Base-by-base conservation (phyloP, 257 asterid species). In the Solanum gracilifrons region DNA sequence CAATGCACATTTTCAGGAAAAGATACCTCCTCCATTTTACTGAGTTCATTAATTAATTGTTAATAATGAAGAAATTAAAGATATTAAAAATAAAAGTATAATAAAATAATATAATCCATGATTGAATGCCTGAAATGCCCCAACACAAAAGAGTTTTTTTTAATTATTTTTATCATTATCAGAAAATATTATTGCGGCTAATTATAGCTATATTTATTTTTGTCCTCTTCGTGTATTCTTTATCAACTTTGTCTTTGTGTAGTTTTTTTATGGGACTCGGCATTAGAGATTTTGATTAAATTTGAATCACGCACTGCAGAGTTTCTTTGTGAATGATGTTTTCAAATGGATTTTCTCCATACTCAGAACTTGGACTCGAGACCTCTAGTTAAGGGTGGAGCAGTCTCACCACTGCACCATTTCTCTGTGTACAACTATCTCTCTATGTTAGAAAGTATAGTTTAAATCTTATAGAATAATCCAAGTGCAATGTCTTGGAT, bases 1-100 rank as follows among this genome's bases (percentile, higher is more conserved):
- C 93, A 79, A 89, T 88, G 90, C 91, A 89, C 85, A 84, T 88
- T 86, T 87, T 82, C 90, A 68, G 76, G 87, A 87, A 77, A 89
- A 62, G 72, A 77, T 86, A 29, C 21, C 35, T 66, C 36, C 74
- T 31, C 76, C 39, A 29, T 69, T 69, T 29, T 69, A 69, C 1
- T 69, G 76, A 68, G 75, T 68, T 68, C 69, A 9, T 23, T 29
- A 31, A 13, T 31, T 31, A 20, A 69, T 31, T 69, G 5, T 69
- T 18, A 55, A 18, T 15, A 69, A 69, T 69, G 60, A 29, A 31
- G 20, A 35, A 71, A 71, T 55, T 36, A 15, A 71, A 71, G n/a
- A 71, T 29, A 71, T 31, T 31, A 15, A 31, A 71, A 5, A 31
- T 31, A 16, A 71, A 32, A 71, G 2, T 25, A 68, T 25, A 68